Base-by-base conservation (phyloP, 2,329 filamentous ascomycete species). In the Triangularia verruculosa region DNA sequence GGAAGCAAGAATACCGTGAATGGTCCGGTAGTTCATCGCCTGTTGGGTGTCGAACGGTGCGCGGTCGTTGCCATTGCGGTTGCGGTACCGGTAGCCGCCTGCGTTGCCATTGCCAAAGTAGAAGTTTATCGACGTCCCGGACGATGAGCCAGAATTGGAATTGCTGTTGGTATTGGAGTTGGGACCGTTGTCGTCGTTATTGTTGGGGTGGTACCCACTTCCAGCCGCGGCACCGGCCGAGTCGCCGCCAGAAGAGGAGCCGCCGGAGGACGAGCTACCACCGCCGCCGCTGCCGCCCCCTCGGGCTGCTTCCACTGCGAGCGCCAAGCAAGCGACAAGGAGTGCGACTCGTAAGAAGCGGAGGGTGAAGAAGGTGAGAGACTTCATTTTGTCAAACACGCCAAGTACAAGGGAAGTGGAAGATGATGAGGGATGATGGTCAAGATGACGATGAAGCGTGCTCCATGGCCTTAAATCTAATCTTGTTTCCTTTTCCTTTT, bases 1-100 rank as follows among this genome's bases (percentile, higher is more conserved):
- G 8, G 75, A 70, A 6, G 76, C 78, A 4, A 82, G 67, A 28
- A 78, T 72, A 13, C 79, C 79, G 72, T 82, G 80, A 27, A 76
- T 67, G 4, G 68, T 73, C 25, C 78, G 74, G 53, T 73, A 73
- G 61, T 67, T 66, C 34, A 69, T 67, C n/a, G 74, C 74, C 4
- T 61, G 32, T 1, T 66, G 32, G 52, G 74, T 62, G 59, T 74
- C 72, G 69, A 77, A 73, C 32, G 61, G 59, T 1, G 55, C 17
- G 25, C 32, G 27, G 30, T n/a, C 15, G 32, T 52, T 32, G 25
- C 62, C 60, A 13, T 17, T 32, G 20, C 61, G 51, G 51, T 54
- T 22, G 51, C 34, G 34, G 34, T 43, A 43, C n/a, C 39, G 39
- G 39, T 47, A 47, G 39, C 39, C 39, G 39, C 39, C 39, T 47